Conservation (phyloP, 176 grass and related monocot species). For the Rhynchospora tenuis region DNA sequence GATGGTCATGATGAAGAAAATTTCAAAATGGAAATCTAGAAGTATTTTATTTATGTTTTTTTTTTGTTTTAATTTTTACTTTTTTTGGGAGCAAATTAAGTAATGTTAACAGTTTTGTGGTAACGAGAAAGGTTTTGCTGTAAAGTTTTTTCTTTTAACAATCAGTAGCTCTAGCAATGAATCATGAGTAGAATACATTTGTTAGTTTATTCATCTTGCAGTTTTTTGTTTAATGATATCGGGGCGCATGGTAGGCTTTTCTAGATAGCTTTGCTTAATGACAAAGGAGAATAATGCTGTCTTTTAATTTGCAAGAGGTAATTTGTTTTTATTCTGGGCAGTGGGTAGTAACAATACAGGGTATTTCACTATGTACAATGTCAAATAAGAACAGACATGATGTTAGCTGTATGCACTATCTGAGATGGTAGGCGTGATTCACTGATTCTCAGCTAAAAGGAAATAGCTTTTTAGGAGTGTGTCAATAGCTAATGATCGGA, state of each 20-base stretch:
- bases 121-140: conserved; percentile 86
- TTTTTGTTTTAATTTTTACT: conserved; percentile 16
- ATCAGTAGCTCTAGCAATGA: conserved; percentile 25
- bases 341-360: neutral
- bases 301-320: neutral
- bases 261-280: neutral
- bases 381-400: neutral
- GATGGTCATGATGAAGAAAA: conserved; percentile 32
- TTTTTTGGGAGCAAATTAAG: conserved; percentile 39
- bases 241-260: neutral
- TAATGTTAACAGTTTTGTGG: conserved; percentile 99
- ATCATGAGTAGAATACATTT: conserved; percentile 15
- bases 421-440: neutral
- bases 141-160: conserved; percentile 59
- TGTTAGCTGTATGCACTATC: neutral
- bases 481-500: too few relatives aligned
- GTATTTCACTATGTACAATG: neutral
- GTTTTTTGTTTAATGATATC: neutral
- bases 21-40: conserved; percentile 36
- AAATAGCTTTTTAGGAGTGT: too few relatives aligned
- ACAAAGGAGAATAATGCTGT: neutral
- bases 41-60: conserved; percentile 32
- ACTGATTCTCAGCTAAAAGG: neutral
- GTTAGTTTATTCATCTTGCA: neutral
- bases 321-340: neutral